phyloP scores from a whole-genome alignment of 2,329 filamentous ascomycete species.

The Podosphaera fusca region DNA sequence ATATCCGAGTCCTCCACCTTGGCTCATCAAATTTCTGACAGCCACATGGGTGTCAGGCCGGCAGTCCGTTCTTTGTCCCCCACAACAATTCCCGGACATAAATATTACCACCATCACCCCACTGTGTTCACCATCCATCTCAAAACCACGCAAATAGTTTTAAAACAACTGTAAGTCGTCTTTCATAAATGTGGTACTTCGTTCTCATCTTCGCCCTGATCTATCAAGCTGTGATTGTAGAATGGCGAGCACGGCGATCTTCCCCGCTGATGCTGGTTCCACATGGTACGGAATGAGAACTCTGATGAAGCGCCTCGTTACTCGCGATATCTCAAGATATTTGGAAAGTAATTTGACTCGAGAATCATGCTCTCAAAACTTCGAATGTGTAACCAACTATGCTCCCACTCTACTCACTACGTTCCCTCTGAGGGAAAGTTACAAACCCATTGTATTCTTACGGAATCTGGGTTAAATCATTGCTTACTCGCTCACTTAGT shows the following conservation, averaged over 20 bases:
- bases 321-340: not conserved
- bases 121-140: not conserved
- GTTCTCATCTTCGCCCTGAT: too few relatives aligned
- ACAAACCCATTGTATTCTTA: not conserved
- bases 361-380: not conserved
- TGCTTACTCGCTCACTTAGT: not conserved
- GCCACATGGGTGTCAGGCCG: not conserved
- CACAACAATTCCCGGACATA: not conserved
- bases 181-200: not conserved
- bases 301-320: not conserved
- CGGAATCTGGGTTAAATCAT: not conserved
- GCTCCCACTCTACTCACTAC: not conserved
- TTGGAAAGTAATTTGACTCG: not conserved
- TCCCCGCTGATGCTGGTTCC: not conserved
- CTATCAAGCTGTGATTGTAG: too few relatives aligned
- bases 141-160: not conserved
- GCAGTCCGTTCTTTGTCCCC: not conserved
- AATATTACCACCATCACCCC: not conserved
- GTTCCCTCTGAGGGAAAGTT: not conserved
- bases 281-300: not conserved
- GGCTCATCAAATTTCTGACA: not conserved
- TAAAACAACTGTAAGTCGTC: not conserved
- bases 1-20: not conserved
- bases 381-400: not conserved
- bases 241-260: not conserved